A percentile compares a stretch with the other conserved stretches of the same genome.
Evolutionary conservation across 176 grass and related monocot genomes (phyloP).

Genomic region (Puccinellia tenuiflora): DNA sequence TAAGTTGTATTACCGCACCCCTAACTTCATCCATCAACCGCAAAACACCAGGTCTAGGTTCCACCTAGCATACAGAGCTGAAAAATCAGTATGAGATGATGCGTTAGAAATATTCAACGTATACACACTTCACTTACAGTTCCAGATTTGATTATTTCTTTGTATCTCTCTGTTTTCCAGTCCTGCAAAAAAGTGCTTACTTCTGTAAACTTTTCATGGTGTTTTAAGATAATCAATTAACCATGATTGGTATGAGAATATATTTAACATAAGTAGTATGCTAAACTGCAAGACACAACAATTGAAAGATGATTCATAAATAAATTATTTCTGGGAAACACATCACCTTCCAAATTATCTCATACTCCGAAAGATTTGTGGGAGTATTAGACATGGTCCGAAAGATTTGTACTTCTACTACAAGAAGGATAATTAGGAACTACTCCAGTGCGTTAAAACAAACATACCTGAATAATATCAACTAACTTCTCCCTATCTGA

Average conservation of each 20-base stretch:
- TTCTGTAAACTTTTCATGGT: neutral
- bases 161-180: slow-evolving; percentile 98
- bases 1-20: slow-evolving; percentile 81
- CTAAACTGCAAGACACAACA: neutral
- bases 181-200: slow-evolving; percentile 48
- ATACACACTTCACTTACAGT: slow-evolving; percentile 46
- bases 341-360: neutral
- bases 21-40: slow-evolving; percentile 90
- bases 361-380: neutral
- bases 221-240: neutral
- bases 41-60: slow-evolving; percentile 80
- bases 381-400: neutral
- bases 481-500: slow-evolving; percentile 75
- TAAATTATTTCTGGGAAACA: neutral
- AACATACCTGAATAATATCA: slow-evolving; percentile 73
- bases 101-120: neutral
- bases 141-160: slow-evolving; percentile 94
- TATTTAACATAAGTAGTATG: neutral
- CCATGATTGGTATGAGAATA: neutral
- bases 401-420: neutral
- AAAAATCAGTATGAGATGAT: slow-evolving; percentile 2
- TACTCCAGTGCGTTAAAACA: neutral
- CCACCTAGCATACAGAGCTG: slow-evolving; percentile 48
- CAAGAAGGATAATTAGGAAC: neutral
- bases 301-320: neutral